These are phyloP conservation scores for Phytophthora idaei DNA, from an alignment of 352 stramenopile genomes.

Conservation along the genomic window DNA sequence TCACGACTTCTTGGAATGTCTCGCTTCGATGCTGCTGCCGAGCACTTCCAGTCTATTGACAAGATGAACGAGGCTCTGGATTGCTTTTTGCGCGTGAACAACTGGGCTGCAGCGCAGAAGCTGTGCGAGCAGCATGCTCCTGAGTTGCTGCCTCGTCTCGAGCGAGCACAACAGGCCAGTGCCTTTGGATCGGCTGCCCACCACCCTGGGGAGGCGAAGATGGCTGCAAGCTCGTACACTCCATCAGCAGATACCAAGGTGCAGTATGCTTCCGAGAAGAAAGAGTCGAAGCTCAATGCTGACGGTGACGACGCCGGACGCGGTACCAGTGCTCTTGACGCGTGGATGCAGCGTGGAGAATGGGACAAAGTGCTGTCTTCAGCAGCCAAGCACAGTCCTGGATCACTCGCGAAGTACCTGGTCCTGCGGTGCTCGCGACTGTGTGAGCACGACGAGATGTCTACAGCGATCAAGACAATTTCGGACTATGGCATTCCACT, in stretches of 20 bases:
- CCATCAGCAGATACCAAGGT: conserved; percentile 62
- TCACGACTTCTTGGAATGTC: conserved; percentile 82
- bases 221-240: conserved; percentile 48
- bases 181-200: conserved; percentile 63
- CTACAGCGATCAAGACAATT: conserved; percentile 81
- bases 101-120: conserved; percentile 76
- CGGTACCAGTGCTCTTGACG: conserved; percentile 78
- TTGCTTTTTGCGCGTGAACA: conserved; percentile 81
- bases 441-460: conserved; percentile 73
- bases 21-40: conserved; percentile 86
- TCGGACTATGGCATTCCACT: conserved; percentile 81
- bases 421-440: conserved; percentile 73
- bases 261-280: conserved; percentile 45
- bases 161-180: conserved; percentile 83
- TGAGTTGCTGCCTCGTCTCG: conserved; percentile 77
- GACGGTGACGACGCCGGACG: conserved; percentile 49
- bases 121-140: conserved; percentile 82
- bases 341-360: conserved; percentile 92
- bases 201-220: conserved; percentile 62
- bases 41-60: conserved; percentile 89
- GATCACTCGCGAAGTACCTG: conserved; percentile 88
- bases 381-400: conserved; percentile 74
- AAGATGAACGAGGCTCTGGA: conserved; percentile 93
- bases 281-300: conserved; percentile 57
- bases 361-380: conserved; percentile 94